Evolutionary conservation across 805 yeast species (phyloP).

Genomic region (Metschnikowia bowlesiae): DNA sequence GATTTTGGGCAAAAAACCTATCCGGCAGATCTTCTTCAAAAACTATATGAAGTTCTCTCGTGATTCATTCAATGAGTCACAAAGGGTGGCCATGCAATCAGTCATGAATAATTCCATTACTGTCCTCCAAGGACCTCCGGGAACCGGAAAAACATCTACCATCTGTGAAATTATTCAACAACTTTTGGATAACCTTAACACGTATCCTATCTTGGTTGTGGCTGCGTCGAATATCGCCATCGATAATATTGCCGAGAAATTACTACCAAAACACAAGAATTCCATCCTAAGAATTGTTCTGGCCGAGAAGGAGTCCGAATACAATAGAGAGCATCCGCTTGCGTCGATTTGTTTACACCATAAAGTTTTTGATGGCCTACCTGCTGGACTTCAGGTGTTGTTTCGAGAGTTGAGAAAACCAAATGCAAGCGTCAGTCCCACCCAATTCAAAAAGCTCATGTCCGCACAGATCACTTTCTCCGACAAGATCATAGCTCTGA

Average conservation of each 20-base stretch:
- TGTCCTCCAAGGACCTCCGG: conserved; percentile 42
- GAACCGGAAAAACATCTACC: conserved; percentile 43
- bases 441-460: conserved; percentile 47
- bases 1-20: conserved; percentile 52
- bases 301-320: conserved; percentile 57
- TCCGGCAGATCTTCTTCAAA: conserved; percentile 52
- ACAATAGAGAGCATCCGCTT: conserved; percentile 52
- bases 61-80: conserved; percentile 54
- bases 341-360: conserved; percentile 61
- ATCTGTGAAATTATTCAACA: conserved; percentile 46
- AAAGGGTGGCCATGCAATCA: conserved; percentile 49
- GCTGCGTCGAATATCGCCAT: conserved; percentile 76
- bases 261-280: conserved; percentile 46
- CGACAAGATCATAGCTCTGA: conserved; percentile 47
- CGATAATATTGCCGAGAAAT: conserved; percentile 70
- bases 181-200: conserved; percentile 48
- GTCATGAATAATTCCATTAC: conserved; percentile 49
- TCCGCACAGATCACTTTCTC: conserved; percentile 41
- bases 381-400: conserved; percentile 41
- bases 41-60: conserved; percentile 49
- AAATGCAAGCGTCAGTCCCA: conserved; percentile 20
- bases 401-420: conserved; percentile 38
- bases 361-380: conserved; percentile 48
- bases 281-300: conserved; percentile 58
- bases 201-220: conserved; percentile 64